A percentile compares a stretch with the other conserved stretches of the same genome.
These are phyloP conservation scores for Ceratobasidium papillatum DNA, from an alignment of 1,284 basidiomycete species.

Conservation along the genomic window DNA sequence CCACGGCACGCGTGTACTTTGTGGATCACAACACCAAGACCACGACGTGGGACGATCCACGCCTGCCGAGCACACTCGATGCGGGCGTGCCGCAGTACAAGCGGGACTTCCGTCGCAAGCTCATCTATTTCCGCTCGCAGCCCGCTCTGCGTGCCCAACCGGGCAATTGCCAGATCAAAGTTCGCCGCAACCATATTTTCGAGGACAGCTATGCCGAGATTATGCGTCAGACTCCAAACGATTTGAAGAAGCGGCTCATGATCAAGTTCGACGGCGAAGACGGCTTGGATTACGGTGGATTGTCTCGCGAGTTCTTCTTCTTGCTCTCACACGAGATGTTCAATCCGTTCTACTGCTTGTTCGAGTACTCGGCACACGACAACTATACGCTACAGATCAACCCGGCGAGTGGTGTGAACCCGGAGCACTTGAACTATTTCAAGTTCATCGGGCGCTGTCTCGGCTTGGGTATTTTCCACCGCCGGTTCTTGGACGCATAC, in stretches of 20 bases:
- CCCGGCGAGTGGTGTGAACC: slow-evolving; percentile 96
- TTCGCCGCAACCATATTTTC: slow-evolving; percentile 91
- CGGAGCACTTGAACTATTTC: slow-evolving; percentile 99
- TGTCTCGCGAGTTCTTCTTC: slow-evolving; percentile 99
- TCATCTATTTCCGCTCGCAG: slow-evolving; percentile 97
- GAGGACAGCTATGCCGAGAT: slow-evolving; percentile 97
- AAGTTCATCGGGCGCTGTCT: slow-evolving; percentile 97
- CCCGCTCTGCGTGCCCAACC: slow-evolving; percentile 88
- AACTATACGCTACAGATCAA: slow-evolving; percentile 99
- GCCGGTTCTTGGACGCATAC: slow-evolving; percentile 98
- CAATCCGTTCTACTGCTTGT: slow-evolving; percentile 99
- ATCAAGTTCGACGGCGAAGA: slow-evolving; percentile 99
- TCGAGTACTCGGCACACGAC: slow-evolving; percentile 99
- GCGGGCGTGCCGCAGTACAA: slow-evolving; percentile 99
- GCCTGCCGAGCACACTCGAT: slow-evolving; percentile 82
- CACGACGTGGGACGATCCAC: slow-evolving; percentile 96
- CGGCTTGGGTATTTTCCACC: slow-evolving; percentile 97
- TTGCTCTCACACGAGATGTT: slow-evolving; percentile 98
- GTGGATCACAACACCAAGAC: slow-evolving; percentile 97
- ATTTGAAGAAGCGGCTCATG: slow-evolving; percentile 96
- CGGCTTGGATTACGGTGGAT: slow-evolving; percentile 96
- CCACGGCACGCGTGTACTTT: slow-evolving; percentile 93
- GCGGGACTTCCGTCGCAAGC: slow-evolving; percentile 97
- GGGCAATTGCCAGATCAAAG: slow-evolving; percentile 97
- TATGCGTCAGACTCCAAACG: slow-evolving; percentile 93